A percentile compares a stretch with the other conserved stretches of the same genome.
phyloP scores from a whole-genome alignment of 176 grass and related monocot species.

The Carex scoparia region DNA sequence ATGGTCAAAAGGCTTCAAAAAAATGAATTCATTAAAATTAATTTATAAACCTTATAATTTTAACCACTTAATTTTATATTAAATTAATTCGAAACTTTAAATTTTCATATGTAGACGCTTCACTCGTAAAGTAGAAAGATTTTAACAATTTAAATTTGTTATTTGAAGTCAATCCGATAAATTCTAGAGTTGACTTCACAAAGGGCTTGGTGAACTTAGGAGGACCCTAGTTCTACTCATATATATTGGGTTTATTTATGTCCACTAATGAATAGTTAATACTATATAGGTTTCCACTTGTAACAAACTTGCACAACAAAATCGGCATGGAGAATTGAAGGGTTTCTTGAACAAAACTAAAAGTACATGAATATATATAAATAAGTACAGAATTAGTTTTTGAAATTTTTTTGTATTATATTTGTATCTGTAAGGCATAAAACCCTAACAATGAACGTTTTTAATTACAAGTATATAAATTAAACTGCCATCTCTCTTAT shows the following conservation, averaged over 20 bases:
- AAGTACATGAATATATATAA: background rate
- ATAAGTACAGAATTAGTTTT: background rate
- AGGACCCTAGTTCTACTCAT: too few relatives aligned
- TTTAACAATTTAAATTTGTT: too few relatives aligned
- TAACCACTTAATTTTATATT: too few relatives aligned
- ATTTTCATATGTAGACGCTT: too few relatives aligned
- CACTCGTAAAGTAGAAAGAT: too few relatives aligned
- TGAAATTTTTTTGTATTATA: background rate
- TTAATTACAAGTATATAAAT: background rate
- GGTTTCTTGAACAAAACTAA: background rate
- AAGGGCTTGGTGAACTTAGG: too few relatives aligned
- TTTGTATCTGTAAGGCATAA: background rate
- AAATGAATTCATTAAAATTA: too few relatives aligned
- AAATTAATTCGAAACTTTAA: too few relatives aligned
- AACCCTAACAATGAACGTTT: conserved; percentile 7
- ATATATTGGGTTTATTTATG: background rate
- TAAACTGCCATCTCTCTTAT: conserved; percentile 16
- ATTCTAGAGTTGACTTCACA: too few relatives aligned
- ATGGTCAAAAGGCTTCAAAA: too few relatives aligned
- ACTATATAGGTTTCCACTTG: background rate
- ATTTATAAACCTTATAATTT: too few relatives aligned
- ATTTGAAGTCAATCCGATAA: too few relatives aligned
- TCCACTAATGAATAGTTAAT: background rate
- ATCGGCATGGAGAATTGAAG: background rate
- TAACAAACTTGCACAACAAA: background rate